phyloP scores from a whole-genome alignment of 257 asterid genomes.

The Misopates orontium region DNA sequence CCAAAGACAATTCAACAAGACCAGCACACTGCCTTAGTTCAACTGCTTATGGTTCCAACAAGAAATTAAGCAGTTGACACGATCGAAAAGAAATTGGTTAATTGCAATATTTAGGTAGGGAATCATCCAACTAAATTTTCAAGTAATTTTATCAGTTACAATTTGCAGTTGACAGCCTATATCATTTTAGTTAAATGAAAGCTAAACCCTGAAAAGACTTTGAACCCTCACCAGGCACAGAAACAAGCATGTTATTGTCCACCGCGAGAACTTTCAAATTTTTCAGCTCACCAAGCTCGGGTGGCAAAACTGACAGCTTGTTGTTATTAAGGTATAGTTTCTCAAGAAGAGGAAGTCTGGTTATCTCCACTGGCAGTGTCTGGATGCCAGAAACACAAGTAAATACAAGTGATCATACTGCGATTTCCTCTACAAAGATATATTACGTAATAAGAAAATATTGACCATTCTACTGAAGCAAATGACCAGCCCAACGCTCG shows the following conservation, averaged over 20 bases:
- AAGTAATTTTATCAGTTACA: conserved; percentile 12
- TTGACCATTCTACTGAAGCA: neutral
- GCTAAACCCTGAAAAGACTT: conserved; percentile 13
- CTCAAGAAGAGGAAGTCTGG: conserved; percentile 87
- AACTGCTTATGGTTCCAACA: conserved; percentile 53
- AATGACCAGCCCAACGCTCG: conserved; percentile 4
- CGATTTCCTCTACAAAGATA: conserved; percentile 19
- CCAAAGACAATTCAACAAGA: conserved; percentile 93
- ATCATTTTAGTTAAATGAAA: conserved; percentile 16
- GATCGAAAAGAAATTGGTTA: conserved; percentile 19
- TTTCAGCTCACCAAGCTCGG: conserved; percentile 92
- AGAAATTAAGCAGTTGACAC: conserved; percentile 26
- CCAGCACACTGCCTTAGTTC: conserved; percentile 82
- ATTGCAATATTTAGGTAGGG: neutral
- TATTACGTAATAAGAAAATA: conserved; percentile 21
- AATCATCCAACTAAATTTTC: conserved; percentile 20
- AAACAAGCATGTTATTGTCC: conserved; percentile 80
- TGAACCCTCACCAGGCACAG: conserved; percentile 85
- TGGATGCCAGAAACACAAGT: conserved; percentile 36
- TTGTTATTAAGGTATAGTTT: conserved; percentile 90
- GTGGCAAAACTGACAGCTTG: conserved; percentile 83
- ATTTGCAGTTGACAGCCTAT: conserved; percentile 7
- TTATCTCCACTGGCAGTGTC: conserved; percentile 90
- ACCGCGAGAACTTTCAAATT: conserved; percentile 87
- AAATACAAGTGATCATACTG: conserved; percentile 21